Evolutionary conservation across 2,329 filamentous ascomycete genomes (phyloP), one percentile per base, ranked within the genome.

Genomic region (Colletotrichum godetiae): DNA sequence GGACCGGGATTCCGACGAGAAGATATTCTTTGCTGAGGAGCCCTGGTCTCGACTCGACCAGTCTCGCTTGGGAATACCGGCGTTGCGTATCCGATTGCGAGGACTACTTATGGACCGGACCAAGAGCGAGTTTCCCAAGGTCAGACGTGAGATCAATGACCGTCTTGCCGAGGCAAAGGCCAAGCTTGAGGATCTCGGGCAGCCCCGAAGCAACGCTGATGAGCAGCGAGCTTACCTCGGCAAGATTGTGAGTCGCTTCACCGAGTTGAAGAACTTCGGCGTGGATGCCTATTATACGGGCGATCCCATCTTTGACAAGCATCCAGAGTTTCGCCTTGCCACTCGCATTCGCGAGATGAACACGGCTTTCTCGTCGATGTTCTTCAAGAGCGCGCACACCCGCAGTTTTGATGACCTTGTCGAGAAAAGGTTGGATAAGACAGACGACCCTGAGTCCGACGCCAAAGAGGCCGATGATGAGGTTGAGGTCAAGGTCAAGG

Each of bases 331-430:
- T 4, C 81, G 79, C 42, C 80, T 87, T 1, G 82, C 85, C 22
- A 86, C 85, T 0, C 75, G 76, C 0, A 80, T 87, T 10, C 75
- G 82, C 0, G 76, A 81, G 27, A 76, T 85, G 13, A 85, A 84
- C 10, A 82, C 85, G 10, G 68, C 13, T 0, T 87, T 86, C 33
- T 76, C 79, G 2, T 27, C 74, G 0, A 33, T 74, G 0, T 78
- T 87, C 10, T 75, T 75, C 1, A 37, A 76, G 0, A 76, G 57
- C 5, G 80, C 76, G 0, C 78, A 83, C 53, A 63, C 52, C 6
- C 62, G 60, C 7, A 8, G 55, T 2, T 76, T 78, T 31, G 55
- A 74, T 66, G 70, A 3, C 8, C 55, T 29, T 4, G 12, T 75
- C 15, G n/a, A 15, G 42, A 67, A 4, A 69, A 75, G 4, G 13